Percentiles rank a stretch among this genome's conserved stretches.
These are phyloP conservation scores for Rosa hybrid DNA, from an alignment of 331 rosid species.

Conservation along the genomic window DNA sequence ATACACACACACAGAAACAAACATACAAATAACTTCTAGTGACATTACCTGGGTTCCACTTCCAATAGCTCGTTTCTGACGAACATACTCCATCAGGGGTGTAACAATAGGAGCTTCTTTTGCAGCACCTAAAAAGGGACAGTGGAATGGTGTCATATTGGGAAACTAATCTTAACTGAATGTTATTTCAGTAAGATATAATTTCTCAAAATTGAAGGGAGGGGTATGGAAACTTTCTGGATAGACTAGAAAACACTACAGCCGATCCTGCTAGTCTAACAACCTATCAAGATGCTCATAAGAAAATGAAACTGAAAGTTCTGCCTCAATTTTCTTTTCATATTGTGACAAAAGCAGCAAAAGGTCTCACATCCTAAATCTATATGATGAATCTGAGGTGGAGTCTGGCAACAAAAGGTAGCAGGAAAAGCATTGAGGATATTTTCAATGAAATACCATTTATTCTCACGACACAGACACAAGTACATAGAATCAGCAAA, in stretches of 20 bases:
- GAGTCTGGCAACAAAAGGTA: background rate
- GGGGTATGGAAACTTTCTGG: background rate
- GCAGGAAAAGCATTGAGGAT: background rate
- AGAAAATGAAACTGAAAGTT: background rate
- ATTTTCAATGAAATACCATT: background rate
- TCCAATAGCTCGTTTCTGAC: constrained; percentile 68
- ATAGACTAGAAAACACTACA: background rate
- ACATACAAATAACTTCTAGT: background rate
- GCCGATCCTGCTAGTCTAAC: background rate
- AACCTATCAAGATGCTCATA: background rate
- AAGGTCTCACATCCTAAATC: background rate
- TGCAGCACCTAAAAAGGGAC: constrained; percentile 55
- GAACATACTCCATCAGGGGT: constrained; percentile 93
- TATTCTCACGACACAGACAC: background rate
- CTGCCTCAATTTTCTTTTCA: background rate
- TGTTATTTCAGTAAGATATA: background rate
- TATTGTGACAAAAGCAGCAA: background rate
- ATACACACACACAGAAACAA: constrained; percentile 13
- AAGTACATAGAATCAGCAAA: background rate
- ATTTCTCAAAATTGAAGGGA: background rate
- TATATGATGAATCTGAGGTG: background rate
- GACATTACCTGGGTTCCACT: constrained; percentile 66
- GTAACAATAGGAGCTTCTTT: constrained; percentile 81
- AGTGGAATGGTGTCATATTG: constrained; percentile 10
- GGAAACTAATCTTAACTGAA: constrained; percentile 9